A percentile compares a stretch with the other conserved stretches of the same genome.
Evolutionary conservation across 352 stramenopile genomes (phyloP).

Genomic region (Pythium dissotocum): DNA sequence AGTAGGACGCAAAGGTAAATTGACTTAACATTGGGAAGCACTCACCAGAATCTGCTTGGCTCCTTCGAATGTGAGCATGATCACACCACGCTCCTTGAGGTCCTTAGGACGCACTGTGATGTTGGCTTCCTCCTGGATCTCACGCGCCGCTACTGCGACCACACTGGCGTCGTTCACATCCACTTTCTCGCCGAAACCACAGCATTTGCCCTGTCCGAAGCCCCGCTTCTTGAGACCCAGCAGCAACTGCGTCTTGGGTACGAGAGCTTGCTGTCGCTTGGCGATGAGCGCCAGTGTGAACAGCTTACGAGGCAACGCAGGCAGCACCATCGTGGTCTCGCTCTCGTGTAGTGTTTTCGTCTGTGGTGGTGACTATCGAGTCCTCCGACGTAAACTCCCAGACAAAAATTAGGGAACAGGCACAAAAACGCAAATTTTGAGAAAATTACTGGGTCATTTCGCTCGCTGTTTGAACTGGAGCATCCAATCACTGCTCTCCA

Average conservation of each 20-base stretch:
- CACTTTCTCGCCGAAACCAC: constrained; percentile 83
- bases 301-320: constrained; percentile 27
- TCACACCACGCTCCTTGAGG: constrained; percentile 26
- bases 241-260: constrained; percentile 32
- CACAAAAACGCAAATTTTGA: too few relatives aligned
- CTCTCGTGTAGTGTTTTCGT: not conserved
- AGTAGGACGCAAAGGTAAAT: too few relatives aligned
- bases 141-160: constrained; percentile 35
- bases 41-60: constrained; percentile 31
- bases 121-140: constrained; percentile 46
- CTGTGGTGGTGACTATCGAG: not conserved
- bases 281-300: constrained; percentile 31
- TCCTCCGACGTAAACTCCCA: too few relatives aligned
- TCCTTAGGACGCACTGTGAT: constrained; percentile 34
- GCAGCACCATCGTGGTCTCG: constrained; percentile 22
- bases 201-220: constrained; percentile 74
- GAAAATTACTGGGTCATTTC: too few relatives aligned
- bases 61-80: constrained; percentile 49
- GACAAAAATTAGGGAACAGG: too few relatives aligned
- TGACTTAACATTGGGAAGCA: too few relatives aligned
- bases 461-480: too few relatives aligned
- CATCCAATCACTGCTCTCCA: too few relatives aligned
- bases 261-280: not conserved
- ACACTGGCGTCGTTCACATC: constrained; percentile 48
- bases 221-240: constrained; percentile 79